Percentiles rank a stretch among this genome's conserved stretches.
phyloP scores from a whole-genome alignment of 768 basidiomycete species.

The Podaxis sp. region DNA sequence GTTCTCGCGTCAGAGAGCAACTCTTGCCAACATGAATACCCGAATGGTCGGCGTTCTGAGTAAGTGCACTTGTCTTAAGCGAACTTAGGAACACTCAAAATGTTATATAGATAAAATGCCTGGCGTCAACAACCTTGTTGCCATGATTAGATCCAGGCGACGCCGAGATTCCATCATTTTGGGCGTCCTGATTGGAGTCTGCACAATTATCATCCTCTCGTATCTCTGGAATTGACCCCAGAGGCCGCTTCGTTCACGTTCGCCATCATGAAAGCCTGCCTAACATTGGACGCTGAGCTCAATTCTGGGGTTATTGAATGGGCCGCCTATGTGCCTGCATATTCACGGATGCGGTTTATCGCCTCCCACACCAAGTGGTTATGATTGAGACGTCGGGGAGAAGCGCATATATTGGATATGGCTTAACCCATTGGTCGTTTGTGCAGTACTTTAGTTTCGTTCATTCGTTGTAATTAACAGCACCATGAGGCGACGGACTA shows the following conservation, averaged over 20 bases:
- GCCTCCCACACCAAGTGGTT: neutral
- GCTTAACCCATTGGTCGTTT: neutral
- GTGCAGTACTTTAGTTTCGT: neutral
- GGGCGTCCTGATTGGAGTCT: conserved; percentile 84
- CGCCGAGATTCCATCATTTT: conserved; percentile 87
- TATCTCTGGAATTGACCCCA: conserved; percentile 38
- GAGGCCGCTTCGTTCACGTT: neutral
- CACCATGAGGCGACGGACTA: neutral
- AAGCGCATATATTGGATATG: neutral
- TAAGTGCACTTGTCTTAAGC: conserved; percentile 30
- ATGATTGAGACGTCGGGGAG: neutral
- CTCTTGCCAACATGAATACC: conserved; percentile 74
- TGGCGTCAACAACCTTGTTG: conserved; percentile 87
- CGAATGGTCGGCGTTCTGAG: conserved; percentile 83
- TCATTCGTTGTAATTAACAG: neutral
- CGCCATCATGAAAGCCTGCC: neutral
- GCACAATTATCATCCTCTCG: conserved; percentile 53
- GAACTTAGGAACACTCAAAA: neutral
- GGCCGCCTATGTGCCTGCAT: too few species aligned
- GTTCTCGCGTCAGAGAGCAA: conserved; percentile 76
- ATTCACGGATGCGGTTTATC: too few species aligned
- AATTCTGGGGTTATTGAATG: neutral
- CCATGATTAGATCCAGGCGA: conserved; percentile 90
- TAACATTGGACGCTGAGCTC: neutral
- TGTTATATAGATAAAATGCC: conserved; percentile 74